phyloP scores from a whole-genome alignment of 2,329 filamentous ascomycete species.

The Paracamarosporium sp. region DNA sequence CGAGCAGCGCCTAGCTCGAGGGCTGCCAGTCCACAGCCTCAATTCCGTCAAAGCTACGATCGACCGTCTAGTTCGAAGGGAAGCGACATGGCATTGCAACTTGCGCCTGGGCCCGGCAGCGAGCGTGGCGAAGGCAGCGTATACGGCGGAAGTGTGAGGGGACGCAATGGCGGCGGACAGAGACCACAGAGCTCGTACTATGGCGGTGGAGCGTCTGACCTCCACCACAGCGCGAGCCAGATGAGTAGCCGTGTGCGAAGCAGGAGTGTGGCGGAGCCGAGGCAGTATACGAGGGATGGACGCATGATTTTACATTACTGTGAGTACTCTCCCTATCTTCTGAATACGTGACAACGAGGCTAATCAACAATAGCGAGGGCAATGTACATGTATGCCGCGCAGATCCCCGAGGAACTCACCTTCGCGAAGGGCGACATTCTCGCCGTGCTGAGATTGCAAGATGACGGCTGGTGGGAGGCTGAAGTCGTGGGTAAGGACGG shows the following conservation, averaged over 20 bases:
- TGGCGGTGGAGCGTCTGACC: constrained; percentile 36
- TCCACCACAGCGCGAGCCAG: constrained; percentile 38
- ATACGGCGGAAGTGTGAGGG: constrained; percentile 49
- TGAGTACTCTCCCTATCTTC: constrained; percentile 62
- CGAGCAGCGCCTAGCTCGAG: constrained; percentile 46
- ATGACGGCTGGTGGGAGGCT: constrained; percentile 99
- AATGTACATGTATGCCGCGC: constrained; percentile 91
- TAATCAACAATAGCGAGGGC: constrained; percentile 72
- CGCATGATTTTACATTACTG: constrained; percentile 90
- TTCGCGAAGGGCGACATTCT: constrained; percentile 93
- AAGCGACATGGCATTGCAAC: constrained; percentile 54
- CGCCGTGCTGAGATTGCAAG: constrained; percentile 86
- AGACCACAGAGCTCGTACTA: constrained; percentile 56
- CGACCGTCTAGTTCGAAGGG: constrained; percentile 55
- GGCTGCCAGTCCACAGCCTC: constrained; percentile 60
- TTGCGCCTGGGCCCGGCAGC: constrained; percentile 48
- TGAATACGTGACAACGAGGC: background rate
- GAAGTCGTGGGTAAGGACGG: constrained; percentile 75
- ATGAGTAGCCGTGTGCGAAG: constrained; percentile 64
- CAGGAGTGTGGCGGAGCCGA: constrained; percentile 86
- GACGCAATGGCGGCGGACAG: constrained; percentile 30
- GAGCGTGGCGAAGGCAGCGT: constrained; percentile 47
- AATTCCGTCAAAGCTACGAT: constrained; percentile 56
- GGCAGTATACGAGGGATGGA: constrained; percentile 85
- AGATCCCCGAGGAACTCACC: constrained; percentile 91